These are phyloP conservation scores for Starmerella etchellsii DNA, from an alignment of 805 yeast species.

Conservation along the genomic window DNA sequence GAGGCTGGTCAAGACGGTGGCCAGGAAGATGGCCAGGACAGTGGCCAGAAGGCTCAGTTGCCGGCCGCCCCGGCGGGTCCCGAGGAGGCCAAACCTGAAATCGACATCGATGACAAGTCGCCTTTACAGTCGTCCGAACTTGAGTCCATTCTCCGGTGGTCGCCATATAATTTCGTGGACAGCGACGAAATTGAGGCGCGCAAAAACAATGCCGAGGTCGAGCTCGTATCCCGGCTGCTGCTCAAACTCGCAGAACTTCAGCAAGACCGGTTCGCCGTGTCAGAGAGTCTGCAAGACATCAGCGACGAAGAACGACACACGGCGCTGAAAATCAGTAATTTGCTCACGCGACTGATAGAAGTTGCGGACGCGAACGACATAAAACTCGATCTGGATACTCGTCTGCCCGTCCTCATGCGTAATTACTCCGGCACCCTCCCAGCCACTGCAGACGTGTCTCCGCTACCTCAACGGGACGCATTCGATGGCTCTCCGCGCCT, in stretches of 20 bases:
- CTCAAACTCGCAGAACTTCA: constrained; percentile 40
- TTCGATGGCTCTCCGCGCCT: constrained; percentile 1
- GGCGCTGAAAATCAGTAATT: constrained; percentile 27
- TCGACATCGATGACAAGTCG: not conserved
- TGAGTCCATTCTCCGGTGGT: constrained; percentile 37
- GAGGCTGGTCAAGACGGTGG: not conserved
- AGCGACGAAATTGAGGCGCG: constrained; percentile 42
- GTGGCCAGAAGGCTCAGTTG: not conserved
- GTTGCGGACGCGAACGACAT: constrained; percentile 22
- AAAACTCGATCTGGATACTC: constrained; percentile 19
- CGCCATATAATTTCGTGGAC: constrained; percentile 36
- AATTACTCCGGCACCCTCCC: constrained; percentile 75
- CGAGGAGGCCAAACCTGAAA: not conserved
- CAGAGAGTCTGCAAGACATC: constrained; percentile 19
- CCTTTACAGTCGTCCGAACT: constrained; percentile 6
- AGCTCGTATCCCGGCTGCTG: constrained; percentile 33
- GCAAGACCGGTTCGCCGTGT: constrained; percentile 31
- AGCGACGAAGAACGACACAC: constrained; percentile 26
- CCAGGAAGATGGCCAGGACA: not conserved
- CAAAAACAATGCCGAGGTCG: constrained; percentile 31
- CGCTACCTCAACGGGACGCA: constrained; percentile 2
- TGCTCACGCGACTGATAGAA: constrained; percentile 34
- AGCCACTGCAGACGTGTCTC: constrained; percentile 14
- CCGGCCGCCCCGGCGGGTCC: not conserved
- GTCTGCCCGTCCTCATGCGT: constrained; percentile 56